Percentiles rank a stretch among this genome's conserved stretches.
Evolutionary conservation across 495 filamentous ascomycete genomes (phyloP).

Genomic region (Neurospora pannonica): DNA sequence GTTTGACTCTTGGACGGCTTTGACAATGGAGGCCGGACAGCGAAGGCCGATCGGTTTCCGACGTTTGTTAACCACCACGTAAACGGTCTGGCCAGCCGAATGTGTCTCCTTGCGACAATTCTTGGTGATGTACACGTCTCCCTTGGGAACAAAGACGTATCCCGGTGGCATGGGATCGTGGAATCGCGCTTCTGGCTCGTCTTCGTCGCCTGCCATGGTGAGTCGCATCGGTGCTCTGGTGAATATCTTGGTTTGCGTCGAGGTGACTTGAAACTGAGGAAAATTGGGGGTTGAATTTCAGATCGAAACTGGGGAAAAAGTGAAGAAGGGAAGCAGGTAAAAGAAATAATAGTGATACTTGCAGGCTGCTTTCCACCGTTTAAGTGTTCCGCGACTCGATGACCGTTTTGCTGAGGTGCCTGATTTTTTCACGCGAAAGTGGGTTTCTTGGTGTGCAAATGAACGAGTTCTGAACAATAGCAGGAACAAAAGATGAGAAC

Average conservation of each 20-base stretch:
- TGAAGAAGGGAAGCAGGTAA: neutral
- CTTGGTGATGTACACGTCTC: slow-evolving; percentile 28
- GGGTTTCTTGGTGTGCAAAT: neutral
- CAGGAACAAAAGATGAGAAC: neutral
- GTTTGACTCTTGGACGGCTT: slow-evolving; percentile 14
- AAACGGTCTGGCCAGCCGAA: slow-evolving; percentile 18
- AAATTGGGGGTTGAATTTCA: neutral
- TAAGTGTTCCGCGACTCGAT: neutral
- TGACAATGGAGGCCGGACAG: slow-evolving; percentile 23
- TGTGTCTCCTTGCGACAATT: slow-evolving; percentile 28
- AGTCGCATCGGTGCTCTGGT: neutral
- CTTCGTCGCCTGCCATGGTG: neutral
- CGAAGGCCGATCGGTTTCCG: slow-evolving; percentile 24
- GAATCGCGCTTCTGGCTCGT: slow-evolving; percentile 12
- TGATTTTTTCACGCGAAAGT: neutral
- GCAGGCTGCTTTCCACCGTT: neutral
- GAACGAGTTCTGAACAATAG: neutral
- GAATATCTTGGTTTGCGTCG: neutral
- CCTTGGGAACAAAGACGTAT: slow-evolving; percentile 30
- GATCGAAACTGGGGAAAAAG: neutral
- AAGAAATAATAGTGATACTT: neutral
- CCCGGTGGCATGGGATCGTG: slow-evolving; percentile 17
- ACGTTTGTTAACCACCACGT: slow-evolving; percentile 20
- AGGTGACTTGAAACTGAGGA: neutral
- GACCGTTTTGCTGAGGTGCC: neutral